phyloP scores from a whole-genome alignment of 2,329 filamentous ascomycete genomes.

The Trematosphaeria pertusa region DNA sequence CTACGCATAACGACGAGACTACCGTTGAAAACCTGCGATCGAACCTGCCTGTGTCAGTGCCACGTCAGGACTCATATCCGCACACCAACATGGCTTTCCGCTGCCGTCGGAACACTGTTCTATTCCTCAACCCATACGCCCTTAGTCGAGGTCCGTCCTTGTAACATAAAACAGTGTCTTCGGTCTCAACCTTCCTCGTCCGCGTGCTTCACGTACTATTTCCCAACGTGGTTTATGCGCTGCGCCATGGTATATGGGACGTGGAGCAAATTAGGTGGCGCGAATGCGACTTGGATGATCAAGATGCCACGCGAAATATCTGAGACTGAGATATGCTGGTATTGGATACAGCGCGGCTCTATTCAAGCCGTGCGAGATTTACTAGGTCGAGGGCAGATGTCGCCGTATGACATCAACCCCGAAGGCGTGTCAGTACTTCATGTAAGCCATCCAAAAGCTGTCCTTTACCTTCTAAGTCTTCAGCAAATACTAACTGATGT shows the following conservation, averaged over 20 bases:
- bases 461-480: too few relatives aligned
- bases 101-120: conserved; percentile 3
- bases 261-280: conserved; percentile 3
- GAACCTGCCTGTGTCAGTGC: conserved; percentile 6
- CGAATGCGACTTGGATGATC: conserved; percentile 4
- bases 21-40: neutral
- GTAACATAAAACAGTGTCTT: neutral
- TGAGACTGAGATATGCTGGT: neutral
- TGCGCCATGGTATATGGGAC: conserved; percentile 1
- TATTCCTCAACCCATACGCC: conserved; percentile 4
- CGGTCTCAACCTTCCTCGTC: conserved; percentile 1
- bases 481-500: too few relatives aligned
- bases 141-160: neutral
- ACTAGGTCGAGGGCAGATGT: neutral
- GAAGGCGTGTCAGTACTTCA: neutral
- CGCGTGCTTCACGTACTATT: conserved; percentile 8
- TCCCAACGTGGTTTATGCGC: conserved; percentile 7
- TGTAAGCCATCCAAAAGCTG: too few relatives aligned
- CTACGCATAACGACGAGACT: conserved; percentile 1
- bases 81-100: conserved; percentile 6
- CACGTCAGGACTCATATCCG: conserved; percentile 1
- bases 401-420: neutral
- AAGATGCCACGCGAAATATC: conserved; percentile 6
- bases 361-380: neutral
- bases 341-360: neutral